These are phyloP conservation scores for Trichomonas tenax DNA, from an alignment of 208 protist species.

Conservation along the genomic window DNA sequence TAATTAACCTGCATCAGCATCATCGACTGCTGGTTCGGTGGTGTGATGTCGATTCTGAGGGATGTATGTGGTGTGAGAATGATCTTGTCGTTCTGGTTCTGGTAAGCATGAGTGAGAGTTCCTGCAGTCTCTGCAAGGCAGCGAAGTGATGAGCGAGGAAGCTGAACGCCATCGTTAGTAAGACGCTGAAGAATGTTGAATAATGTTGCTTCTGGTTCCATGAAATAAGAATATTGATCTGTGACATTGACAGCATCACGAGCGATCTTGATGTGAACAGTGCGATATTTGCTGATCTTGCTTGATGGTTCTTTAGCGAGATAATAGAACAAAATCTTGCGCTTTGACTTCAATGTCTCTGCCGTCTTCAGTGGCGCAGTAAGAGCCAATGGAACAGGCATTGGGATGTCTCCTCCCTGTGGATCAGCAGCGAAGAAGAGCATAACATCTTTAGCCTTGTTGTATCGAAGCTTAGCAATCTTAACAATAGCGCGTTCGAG, in stretches of 20 bases:
- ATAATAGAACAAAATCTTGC: background rate
- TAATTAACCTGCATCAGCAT: background rate
- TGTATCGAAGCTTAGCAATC: background rate
- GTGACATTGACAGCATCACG: background rate
- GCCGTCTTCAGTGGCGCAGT: background rate
- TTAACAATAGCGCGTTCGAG: background rate
- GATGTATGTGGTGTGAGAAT: background rate
- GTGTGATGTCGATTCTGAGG: background rate
- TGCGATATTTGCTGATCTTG: background rate
- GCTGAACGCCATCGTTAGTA: background rate
- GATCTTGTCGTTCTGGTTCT: background rate
- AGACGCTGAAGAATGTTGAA: no score
- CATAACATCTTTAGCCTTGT: background rate
- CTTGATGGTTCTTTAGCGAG: background rate
- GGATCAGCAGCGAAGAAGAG: background rate
- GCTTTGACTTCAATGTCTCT: background rate
- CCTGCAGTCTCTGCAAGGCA: background rate
- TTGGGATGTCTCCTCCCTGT: background rate
- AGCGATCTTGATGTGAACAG: background rate
- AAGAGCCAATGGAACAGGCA: background rate
- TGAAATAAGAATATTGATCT: background rate
- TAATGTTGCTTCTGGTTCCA: background rate
- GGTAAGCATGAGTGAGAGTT: background rate
- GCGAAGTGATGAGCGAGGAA: background rate
- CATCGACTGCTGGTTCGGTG: background rate